Evolutionary conservation across 2,329 filamentous ascomycete species (phyloP), one percentile per base, ranked within the genome.

Genomic region (Esteya vermicola): DNA sequence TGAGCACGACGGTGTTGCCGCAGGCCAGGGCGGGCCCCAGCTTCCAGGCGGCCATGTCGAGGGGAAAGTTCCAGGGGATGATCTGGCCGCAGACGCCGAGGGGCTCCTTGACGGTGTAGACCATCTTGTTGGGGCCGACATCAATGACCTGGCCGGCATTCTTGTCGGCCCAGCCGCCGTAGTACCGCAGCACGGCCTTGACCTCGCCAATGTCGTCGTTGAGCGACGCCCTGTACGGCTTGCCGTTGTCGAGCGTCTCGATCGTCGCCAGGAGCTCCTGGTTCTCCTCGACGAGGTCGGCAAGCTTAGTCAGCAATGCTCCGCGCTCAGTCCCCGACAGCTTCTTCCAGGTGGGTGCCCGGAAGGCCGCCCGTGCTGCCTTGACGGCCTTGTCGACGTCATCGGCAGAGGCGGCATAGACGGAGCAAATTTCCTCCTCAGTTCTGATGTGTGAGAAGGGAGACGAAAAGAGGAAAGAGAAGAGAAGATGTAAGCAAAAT

Each of bases 161-260:
- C 64, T 89, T 89, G 62, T 89, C 83, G 34, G 81, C 78, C 56
- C 72, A 88, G 41, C 83, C 83, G 33, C 76, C 82, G 51, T 88
- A 89, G 60, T 89, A 89, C 49, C 75, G 77, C 40, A 78, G 62
- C 12, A 79, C 57, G 21, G 57, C 55, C 23, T 58, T 49, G 22
- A 63, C 55, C 42, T 67, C 61, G 19, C 56, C 52, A 9, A 86
- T 57, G 54, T 85, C 80, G 39, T 75, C 75, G 32, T 63, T 65
- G n/a, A 78, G 59, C 1, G 80, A 70, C 14, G 77, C 72, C 4
- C 64, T 59, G 56, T 82, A 84, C 4, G 81, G 78, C 57, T 89
- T 86, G 54, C 81, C 84, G 51, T 85, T 88, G 57, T 91, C 82
- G 68, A 83, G 79, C 1, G 81, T 79, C 60, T 91, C 82, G 35